A percentile compares a stretch with the other conserved stretches of the same genome.
phyloP scores from a whole-genome alignment of 371 early-diverging fungal species.

The Actinomortierella wolfii region DNA sequence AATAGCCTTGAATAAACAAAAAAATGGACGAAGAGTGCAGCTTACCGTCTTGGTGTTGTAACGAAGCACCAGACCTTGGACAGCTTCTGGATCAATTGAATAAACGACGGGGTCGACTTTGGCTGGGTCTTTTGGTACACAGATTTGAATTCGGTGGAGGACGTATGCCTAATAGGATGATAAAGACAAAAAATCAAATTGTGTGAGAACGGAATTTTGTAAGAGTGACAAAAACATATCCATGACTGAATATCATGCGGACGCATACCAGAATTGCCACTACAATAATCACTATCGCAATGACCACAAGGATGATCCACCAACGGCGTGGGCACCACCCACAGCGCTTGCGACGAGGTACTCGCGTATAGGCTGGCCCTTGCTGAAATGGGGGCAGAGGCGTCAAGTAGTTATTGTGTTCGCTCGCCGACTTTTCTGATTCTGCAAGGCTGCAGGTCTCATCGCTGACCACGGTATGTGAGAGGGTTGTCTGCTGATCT shows the following conservation, averaged over 20 bases:
- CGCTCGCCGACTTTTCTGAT: slow-evolving; percentile 15
- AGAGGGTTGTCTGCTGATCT: slow-evolving; percentile 19
- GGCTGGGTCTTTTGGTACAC: slow-evolving; percentile 20
- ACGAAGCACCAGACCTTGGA: slow-evolving; percentile 17
- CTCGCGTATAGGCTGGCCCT: slow-evolving; percentile 36
- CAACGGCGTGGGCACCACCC: slow-evolving; percentile 30
- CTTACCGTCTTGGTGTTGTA: slow-evolving; percentile 36
- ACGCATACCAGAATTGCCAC: not conserved
- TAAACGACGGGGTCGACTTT: slow-evolving; percentile 20
- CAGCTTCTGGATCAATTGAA: slow-evolving; percentile 20
- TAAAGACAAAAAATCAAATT: not conserved
- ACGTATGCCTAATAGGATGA: slow-evolving; percentile 10
- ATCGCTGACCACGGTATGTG: not conserved
- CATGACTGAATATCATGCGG: not conserved
- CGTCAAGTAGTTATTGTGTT: slow-evolving; percentile 30
- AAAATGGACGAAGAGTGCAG: not conserved
- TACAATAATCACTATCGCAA: slow-evolving; percentile 8
- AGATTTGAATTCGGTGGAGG: slow-evolving; percentile 12
- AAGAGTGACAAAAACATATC: too few species aligned
- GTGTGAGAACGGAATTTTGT: too few species aligned
- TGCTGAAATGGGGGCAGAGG: slow-evolving; percentile 43
- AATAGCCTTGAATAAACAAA: not conserved
- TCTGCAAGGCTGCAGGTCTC: slow-evolving; percentile 23
- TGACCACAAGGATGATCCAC: slow-evolving; percentile 31
- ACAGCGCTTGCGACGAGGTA: slow-evolving; percentile 32